Percentiles rank a stretch among this genome's conserved stretches.
Evolutionary conservation across 2,329 filamentous ascomycete genomes (phyloP).

Genomic region (Pseudogymnoascus verrucosus): DNA sequence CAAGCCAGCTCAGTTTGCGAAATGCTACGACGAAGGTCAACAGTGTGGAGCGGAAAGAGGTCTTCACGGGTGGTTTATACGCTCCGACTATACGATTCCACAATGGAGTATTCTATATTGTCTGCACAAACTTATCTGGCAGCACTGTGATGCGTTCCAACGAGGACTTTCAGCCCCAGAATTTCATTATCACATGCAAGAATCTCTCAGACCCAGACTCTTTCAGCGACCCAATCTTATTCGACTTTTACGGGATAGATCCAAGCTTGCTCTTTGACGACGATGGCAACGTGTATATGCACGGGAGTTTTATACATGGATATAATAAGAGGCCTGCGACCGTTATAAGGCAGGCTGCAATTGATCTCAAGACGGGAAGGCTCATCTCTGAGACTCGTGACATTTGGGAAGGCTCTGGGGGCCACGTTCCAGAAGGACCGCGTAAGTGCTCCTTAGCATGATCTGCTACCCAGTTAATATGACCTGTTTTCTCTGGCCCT

Average conservation of each 20-base stretch:
- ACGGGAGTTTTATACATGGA: slow-evolving; percentile 27
- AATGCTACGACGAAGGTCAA: slow-evolving; percentile 12
- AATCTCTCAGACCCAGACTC: slow-evolving; percentile 19
- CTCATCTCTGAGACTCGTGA: slow-evolving; percentile 18
- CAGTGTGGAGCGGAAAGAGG: slow-evolving; percentile 14
- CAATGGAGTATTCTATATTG: slow-evolving; percentile 26
- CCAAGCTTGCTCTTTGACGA: slow-evolving; percentile 41
- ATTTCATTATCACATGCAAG: slow-evolving; percentile 24
- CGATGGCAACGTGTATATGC: slow-evolving; percentile 30
- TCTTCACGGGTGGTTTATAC: slow-evolving; percentile 30
- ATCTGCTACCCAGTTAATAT: background rate
- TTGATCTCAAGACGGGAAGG: slow-evolving; percentile 18
- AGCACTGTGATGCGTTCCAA: background rate
- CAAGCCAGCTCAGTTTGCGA: slow-evolving; percentile 34
- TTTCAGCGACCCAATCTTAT: slow-evolving; percentile 31
- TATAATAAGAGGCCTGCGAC: slow-evolving; percentile 14
- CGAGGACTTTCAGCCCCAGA: slow-evolving; percentile 10
- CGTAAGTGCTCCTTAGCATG: slow-evolving; percentile 15
- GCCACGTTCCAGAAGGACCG: slow-evolving; percentile 30
- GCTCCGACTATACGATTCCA: slow-evolving; percentile 29
- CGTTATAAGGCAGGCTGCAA: slow-evolving; percentile 15
- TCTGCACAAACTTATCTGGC: slow-evolving; percentile 23
- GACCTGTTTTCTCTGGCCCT: background rate
- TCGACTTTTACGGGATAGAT: slow-evolving; percentile 37
- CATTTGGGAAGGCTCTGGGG: slow-evolving; percentile 28